phyloP scores from a whole-genome alignment of 2,329 filamentous ascomycete genomes.

The Trichoderma aggressivum region DNA sequence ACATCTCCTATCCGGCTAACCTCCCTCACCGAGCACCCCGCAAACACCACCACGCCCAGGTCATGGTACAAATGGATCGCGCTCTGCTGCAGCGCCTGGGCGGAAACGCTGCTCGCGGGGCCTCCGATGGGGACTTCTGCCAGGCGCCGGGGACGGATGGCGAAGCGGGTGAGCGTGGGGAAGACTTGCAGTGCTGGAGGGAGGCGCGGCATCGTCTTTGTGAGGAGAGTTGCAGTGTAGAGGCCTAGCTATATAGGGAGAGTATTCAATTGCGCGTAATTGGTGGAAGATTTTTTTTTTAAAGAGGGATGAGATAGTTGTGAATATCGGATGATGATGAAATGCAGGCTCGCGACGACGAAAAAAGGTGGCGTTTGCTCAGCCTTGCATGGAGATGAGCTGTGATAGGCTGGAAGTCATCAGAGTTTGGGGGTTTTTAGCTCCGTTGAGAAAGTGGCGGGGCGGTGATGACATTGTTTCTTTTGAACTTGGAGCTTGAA shows the following conservation, averaged over 20 bases:
- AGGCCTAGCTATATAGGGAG: background rate
- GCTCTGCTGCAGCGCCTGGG: background rate
- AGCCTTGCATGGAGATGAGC: conserved; percentile 3
- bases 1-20: conserved; percentile 25
- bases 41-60: conserved; percentile 32
- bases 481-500: background rate
- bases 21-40: conserved; percentile 26
- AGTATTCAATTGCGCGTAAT: background rate
- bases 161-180: conserved; percentile 25
- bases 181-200: conserved; percentile 24
- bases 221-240: too few relatives aligned
- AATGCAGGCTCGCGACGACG: background rate
- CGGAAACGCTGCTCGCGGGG: background rate
- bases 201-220: background rate
- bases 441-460: background rate
- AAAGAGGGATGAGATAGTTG: background rate
- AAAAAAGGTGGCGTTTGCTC: background rate
- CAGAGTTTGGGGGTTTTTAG: background rate
- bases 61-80: conserved; percentile 30
- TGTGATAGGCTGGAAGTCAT: background rate
- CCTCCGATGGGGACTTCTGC: conserved; percentile 18
- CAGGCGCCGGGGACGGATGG: conserved; percentile 23
- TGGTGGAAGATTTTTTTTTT: too few relatives aligned
- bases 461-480: conserved; percentile 2
- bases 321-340: background rate